phyloP scores from a whole-genome alignment of 306 rosid species.

The Lotus japonicus region DNA sequence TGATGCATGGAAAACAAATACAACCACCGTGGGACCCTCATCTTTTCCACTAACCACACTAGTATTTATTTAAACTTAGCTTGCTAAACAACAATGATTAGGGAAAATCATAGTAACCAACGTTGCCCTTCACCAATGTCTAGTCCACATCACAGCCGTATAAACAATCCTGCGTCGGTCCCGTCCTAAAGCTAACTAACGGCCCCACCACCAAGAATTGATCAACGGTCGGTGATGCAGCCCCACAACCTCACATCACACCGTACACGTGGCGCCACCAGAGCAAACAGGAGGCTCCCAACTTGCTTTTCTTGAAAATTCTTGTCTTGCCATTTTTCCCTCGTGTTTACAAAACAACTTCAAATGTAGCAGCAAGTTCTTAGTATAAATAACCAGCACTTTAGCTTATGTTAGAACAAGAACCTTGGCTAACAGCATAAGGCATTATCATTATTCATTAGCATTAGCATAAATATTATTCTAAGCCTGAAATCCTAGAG shows the following conservation, averaged over 20 bases:
- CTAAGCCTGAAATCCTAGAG: neutral
- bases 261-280: conserved; percentile 46
- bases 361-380: neutral
- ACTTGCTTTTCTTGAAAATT: neutral
- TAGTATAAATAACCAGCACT: conserved; percentile 27
- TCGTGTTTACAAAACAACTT: neutral
- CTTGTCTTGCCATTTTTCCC: conserved; percentile 14
- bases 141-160: conserved; percentile 26
- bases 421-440: conserved; percentile 3
- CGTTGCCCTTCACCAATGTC: too few species aligned
- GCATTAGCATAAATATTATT: neutral
- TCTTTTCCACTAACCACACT: neutral
- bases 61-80: neutral
- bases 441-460: neutral
- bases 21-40: too few species aligned
- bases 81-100: neutral
- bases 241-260: conserved; percentile 20
- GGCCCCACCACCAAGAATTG: conserved; percentile 28
- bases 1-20: too few species aligned
- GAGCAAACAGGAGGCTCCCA: conserved; percentile 46
- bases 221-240: conserved; percentile 47
- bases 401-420: neutral
- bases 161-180: conserved; percentile 47
- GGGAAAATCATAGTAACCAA: neutral
- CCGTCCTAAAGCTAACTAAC: conserved; percentile 14